Evolutionary conservation across 495 filamentous ascomycete genomes (phyloP).

Genomic region (Aspergillus ostianus): DNA sequence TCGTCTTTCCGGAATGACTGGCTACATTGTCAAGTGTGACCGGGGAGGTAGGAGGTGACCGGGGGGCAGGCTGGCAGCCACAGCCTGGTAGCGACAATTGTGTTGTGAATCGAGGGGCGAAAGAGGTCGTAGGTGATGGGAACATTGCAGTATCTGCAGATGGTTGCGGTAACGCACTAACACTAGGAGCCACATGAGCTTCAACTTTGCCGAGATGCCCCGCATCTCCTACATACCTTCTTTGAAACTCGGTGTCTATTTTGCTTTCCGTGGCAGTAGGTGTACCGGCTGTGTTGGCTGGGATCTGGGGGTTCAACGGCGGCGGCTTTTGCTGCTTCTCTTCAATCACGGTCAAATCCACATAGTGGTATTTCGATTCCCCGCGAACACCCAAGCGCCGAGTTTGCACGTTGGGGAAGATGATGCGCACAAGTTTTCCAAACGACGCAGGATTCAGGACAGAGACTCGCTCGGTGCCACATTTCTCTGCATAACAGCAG

Average conservation of each 20-base stretch:
- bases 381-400: slow-evolving; percentile 88
- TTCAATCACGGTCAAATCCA: slow-evolving; percentile 71
- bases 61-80: slow-evolving; percentile 28
- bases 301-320: slow-evolving; percentile 27
- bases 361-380: slow-evolving; percentile 98
- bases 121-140: slow-evolving; percentile 56
- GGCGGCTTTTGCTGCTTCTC: slow-evolving; percentile 45
- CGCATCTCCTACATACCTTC: slow-evolving; percentile 32
- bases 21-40: slow-evolving; percentile 45
- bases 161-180: slow-evolving; percentile 47
- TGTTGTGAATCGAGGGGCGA: slow-evolving; percentile 31
- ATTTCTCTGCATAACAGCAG: slow-evolving; percentile 85
- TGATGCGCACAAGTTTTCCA: slow-evolving; percentile 92
- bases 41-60: slow-evolving; percentile 20
- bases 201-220: background rate
- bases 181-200: slow-evolving; percentile 19
- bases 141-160: slow-evolving; percentile 66
- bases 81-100: slow-evolving; percentile 26
- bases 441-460: slow-evolving; percentile 95
- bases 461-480: slow-evolving; percentile 87
- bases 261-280: slow-evolving; percentile 21
- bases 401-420: slow-evolving; percentile 92
- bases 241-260: slow-evolving; percentile 30
- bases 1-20: slow-evolving; percentile 51
- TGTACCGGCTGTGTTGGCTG: slow-evolving; percentile 20